phyloP scores from a whole-genome alignment of 2,329 filamentous ascomycete species.

The Akanthomyces dipterigenus region DNA sequence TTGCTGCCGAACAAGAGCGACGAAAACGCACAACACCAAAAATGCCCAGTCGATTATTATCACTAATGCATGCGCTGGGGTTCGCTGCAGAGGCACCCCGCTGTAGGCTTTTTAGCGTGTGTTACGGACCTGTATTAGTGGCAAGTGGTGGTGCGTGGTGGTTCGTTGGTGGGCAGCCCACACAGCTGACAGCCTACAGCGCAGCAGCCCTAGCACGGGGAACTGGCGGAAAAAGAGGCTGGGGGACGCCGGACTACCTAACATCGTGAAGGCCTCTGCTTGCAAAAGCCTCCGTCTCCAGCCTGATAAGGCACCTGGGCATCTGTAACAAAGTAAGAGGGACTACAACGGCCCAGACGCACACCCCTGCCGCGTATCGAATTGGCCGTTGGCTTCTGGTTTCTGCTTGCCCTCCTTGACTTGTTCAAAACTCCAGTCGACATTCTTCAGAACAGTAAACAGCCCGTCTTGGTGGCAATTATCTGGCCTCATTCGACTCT shows the following conservation, averaged over 20 bases:
- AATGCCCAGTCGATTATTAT: not conserved
- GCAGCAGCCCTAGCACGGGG: not conserved
- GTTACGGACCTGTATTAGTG: no score
- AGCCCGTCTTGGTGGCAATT: not conserved
- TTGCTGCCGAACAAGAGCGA: not conserved
- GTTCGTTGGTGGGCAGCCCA: no score
- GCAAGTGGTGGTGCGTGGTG: no score
- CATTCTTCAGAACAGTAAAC: not conserved
- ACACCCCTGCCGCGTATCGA: slow-evolving; percentile 3
- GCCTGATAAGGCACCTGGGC: not conserved
- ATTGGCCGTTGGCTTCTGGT: not conserved
- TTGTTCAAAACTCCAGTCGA: not conserved
- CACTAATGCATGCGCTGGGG: slow-evolving; percentile 4
- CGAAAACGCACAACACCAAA: not conserved
- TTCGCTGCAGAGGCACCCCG: not conserved
- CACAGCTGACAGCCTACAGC: no score
- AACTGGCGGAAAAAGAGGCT: not conserved
- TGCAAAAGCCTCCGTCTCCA: not conserved
- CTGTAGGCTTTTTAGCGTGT: not conserved
- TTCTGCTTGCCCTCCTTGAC: not conserved
- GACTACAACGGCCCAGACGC: not conserved
- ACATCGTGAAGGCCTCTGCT: slow-evolving; percentile 5
- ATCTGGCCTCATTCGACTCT: not conserved
- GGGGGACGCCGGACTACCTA: slow-evolving; percentile 11
- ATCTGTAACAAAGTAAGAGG: no score